Evolutionary conservation across 2,329 filamentous ascomycete species (phyloP).

Genomic region (Botryotinia convoluta): DNA sequence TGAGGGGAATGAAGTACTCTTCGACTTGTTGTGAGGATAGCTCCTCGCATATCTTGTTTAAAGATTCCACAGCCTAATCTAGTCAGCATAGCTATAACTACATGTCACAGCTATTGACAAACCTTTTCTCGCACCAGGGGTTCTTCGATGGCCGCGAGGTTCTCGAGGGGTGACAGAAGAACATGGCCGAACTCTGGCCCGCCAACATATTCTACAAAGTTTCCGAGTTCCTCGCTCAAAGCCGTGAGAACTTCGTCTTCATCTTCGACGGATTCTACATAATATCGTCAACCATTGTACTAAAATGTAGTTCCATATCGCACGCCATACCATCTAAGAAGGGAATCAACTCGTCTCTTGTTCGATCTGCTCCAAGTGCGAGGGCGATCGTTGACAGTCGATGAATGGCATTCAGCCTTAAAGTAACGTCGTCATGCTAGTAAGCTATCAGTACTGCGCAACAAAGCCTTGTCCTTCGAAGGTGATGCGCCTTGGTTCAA

Average conservation of each 20-base stretch:
- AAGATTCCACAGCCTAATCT: slow-evolving; percentile 85
- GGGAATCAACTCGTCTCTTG: slow-evolving; percentile 96
- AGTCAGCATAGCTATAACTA: slow-evolving; percentile 24
- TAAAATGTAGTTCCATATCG: not conserved
- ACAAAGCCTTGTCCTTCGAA: slow-evolving; percentile 10
- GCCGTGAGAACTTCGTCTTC: slow-evolving; percentile 98
- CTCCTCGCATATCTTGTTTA: slow-evolving; percentile 98
- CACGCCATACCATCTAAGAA: slow-evolving; percentile 86
- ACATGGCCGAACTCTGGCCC: slow-evolving; percentile 93
- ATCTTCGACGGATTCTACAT: slow-evolving; percentile 92
- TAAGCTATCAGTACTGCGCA: slow-evolving; percentile 27
- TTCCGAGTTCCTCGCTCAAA: slow-evolving; percentile 92
- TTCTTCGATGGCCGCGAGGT: slow-evolving; percentile 97
- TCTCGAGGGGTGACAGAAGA: slow-evolving; percentile 93
- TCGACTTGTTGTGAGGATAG: slow-evolving; percentile 91
- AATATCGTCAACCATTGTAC: slow-evolving; percentile 36
- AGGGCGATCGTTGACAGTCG: slow-evolving; percentile 97
- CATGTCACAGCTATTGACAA: slow-evolving; percentile 30
- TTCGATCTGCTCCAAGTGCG: slow-evolving; percentile 91
- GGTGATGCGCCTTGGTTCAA: slow-evolving; percentile 27
- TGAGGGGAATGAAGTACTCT: slow-evolving; percentile 94
- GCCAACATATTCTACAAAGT: slow-evolving; percentile 96
- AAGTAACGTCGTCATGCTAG: slow-evolving; percentile 96
- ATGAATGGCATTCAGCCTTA: slow-evolving; percentile 97
- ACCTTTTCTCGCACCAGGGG: slow-evolving; percentile 98